Conservation (phyloP, 345 rosid species). For the Aquilaria yunnanensis region DNA sequence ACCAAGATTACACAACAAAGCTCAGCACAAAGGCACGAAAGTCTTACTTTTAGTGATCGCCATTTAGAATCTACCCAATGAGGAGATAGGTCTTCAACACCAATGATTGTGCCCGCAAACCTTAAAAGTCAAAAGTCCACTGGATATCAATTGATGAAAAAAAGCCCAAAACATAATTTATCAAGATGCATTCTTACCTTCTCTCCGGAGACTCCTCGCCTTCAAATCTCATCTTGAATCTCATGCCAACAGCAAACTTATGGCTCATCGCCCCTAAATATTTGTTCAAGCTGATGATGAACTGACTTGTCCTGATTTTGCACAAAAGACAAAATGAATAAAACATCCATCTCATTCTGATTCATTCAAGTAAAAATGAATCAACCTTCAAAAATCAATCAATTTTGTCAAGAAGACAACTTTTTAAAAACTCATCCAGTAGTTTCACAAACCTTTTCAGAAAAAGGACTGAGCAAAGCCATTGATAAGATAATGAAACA, state of each 20-base stretch:
- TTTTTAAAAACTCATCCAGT: too few relatives aligned
- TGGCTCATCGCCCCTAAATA: conserved; percentile 40
- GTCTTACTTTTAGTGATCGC: conserved; percentile 63
- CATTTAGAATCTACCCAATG: conserved; percentile 67
- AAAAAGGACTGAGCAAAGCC: too few relatives aligned
- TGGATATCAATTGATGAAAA: not conserved
- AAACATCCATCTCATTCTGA: conserved; percentile 43
- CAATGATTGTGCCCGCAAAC: conserved; percentile 64
- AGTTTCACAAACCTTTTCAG: too few relatives aligned
- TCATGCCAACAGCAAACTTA: conserved; percentile 47
- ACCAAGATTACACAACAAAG: conserved; percentile 1
- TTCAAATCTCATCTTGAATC: conserved; percentile 80
- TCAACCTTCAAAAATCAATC: not conserved
- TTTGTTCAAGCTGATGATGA: conserved; percentile 55
- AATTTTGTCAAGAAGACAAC: too few relatives aligned
- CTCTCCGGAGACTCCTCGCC: conserved; percentile 75
- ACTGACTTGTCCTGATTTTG: conserved; percentile 76
- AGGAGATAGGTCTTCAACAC: conserved; percentile 49
- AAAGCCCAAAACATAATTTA: not conserved
- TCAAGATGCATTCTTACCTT: conserved; percentile 81
- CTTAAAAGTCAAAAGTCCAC: conserved; percentile 18
- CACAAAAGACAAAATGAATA: conserved; percentile 46
- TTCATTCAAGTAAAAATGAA: too few relatives aligned
- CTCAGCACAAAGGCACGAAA: too few relatives aligned
- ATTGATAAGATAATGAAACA: not conserved